phyloP scores from a whole-genome alignment of 179 eudicot species.

The Beta corolliflora region DNA sequence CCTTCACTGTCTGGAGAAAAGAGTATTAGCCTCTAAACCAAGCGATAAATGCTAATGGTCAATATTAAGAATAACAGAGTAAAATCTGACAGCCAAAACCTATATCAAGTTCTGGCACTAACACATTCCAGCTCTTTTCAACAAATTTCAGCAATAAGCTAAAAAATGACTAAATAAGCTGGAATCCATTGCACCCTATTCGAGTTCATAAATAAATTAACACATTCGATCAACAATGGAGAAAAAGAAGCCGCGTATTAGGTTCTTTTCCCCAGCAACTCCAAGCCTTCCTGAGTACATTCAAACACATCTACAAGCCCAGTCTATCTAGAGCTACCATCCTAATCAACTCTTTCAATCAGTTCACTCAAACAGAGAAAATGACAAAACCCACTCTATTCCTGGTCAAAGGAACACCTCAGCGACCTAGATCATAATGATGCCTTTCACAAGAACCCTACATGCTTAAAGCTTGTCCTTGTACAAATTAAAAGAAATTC shows the following conservation, averaged over 20 bases:
- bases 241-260: neutral
- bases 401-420: neutral
- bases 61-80: constrained; percentile 1
- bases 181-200: neutral
- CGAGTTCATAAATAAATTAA: neutral
- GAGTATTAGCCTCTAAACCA: neutral
- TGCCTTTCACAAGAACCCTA: neutral
- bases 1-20: constrained; percentile 81
- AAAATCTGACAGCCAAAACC: neutral
- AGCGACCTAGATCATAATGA: neutral
- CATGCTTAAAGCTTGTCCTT: neutral
- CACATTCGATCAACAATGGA: neutral
- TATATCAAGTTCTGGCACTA: neutral
- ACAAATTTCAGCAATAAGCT: neutral
- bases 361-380: neutral
- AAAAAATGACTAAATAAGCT: neutral
- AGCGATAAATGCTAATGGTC: neutral
- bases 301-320: neutral
- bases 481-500: neutral
- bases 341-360: neutral
- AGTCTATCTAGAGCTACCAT: neutral
- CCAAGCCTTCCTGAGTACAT: neutral
- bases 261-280: neutral
- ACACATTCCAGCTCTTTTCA: neutral
- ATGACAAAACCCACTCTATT: neutral